Percentiles rank a stretch among this genome's conserved stretches.
phyloP scores from a whole-genome alignment of 169 alveolate species.

The Plasmodium malariae region DNA sequence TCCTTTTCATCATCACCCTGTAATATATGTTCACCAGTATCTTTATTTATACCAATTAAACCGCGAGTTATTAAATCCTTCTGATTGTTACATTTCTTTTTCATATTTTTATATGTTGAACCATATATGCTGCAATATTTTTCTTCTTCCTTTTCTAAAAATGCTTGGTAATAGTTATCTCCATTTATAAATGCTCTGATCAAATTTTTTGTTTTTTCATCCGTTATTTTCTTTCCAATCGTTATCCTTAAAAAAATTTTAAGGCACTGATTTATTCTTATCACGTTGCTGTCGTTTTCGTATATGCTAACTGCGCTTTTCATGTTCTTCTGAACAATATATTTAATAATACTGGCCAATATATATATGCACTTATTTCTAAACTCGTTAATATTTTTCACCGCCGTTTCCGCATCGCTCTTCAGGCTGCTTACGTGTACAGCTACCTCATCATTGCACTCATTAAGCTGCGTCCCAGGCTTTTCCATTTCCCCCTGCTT shows the following conservation, averaged over 20 bases:
- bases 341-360: slow-evolving; percentile 42
- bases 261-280: slow-evolving; percentile 64
- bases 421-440: background rate
- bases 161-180: slow-evolving; percentile 38
- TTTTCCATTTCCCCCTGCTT: too few relatives aligned
- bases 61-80: background rate
- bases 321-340: slow-evolving; percentile 15
- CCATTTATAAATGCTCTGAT: slow-evolving; percentile 51
- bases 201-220: slow-evolving; percentile 23
- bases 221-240: background rate
- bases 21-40: background rate
- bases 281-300: slow-evolving; percentile 68
- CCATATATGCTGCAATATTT: slow-evolving; percentile 66
- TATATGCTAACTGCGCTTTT: slow-evolving; percentile 4
- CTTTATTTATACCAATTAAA: background rate
- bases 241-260: slow-evolving; percentile 36
- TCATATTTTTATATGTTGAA: background rate
- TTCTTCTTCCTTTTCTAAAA: slow-evolving; percentile 57
- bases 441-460: background rate
- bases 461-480: too few relatives aligned
- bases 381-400: slow-evolving; percentile 1
- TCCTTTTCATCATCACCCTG: slow-evolving; percentile 18
- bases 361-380: slow-evolving; percentile 52
- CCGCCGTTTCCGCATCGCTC: background rate
- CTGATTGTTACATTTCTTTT: background rate